phyloP scores from a whole-genome alignment of 805 yeast species.

The Candida dendrica region DNA sequence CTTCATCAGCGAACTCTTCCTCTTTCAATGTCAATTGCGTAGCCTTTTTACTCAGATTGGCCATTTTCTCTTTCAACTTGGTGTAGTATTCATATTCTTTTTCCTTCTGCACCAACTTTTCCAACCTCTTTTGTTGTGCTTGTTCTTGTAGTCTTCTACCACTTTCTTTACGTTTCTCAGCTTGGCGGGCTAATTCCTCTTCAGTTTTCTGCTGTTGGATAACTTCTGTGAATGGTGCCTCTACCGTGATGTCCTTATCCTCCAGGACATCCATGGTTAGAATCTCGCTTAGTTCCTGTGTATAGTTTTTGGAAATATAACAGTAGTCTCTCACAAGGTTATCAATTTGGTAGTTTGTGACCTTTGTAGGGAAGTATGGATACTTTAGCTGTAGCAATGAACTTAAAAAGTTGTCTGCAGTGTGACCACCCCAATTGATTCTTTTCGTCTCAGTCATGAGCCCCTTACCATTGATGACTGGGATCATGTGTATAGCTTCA shows the following conservation, averaged over 20 bases:
- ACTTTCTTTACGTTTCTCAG: constrained; percentile 75
- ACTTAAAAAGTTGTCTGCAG: constrained; percentile 55
- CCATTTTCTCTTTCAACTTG: constrained; percentile 45
- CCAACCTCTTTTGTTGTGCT: constrained; percentile 77
- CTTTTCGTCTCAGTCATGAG: constrained; percentile 63
- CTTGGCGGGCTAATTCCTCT: constrained; percentile 71
- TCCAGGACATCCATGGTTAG: constrained; percentile 61
- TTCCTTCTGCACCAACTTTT: constrained; percentile 73
- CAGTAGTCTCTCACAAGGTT: constrained; percentile 69
- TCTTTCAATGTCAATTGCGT: constrained; percentile 47
- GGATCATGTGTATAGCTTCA: constrained; percentile 77
- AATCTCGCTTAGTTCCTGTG: constrained; percentile 47
- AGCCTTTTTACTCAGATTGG: constrained; percentile 43
- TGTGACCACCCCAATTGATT: constrained; percentile 88
- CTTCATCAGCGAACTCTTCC: constrained; percentile 74
- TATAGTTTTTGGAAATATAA: constrained; percentile 65
- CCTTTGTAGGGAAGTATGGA: constrained; percentile 81
- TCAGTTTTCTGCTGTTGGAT: constrained; percentile 68
- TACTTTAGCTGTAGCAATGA: constrained; percentile 70
- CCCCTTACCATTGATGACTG: constrained; percentile 69
- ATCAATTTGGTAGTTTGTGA: constrained; percentile 57
- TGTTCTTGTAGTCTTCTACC: constrained; percentile 89
- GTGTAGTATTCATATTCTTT: constrained; percentile 71
- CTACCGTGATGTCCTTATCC: constrained; percentile 65
- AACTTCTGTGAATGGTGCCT: constrained; percentile 70